Evolutionary conservation across 441 rosid genomes (phyloP).

Genomic region (Brassica hybrid): DNA sequence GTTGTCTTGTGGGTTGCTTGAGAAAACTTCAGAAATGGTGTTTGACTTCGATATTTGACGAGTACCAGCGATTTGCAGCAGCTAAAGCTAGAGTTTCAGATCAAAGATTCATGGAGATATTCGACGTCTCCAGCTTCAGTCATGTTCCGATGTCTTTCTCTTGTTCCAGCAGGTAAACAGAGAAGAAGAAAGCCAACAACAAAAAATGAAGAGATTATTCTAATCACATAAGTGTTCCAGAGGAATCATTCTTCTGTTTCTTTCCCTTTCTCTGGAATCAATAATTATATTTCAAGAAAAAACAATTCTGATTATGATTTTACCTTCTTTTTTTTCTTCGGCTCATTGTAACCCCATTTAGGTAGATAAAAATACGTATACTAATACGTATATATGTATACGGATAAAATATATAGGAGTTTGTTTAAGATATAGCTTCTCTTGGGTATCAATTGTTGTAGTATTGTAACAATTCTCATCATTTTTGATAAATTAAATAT

Average conservation of each 20-base stretch:
- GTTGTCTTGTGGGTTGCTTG: conserved; percentile 71
- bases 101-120: conserved; percentile 75
- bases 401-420: background rate
- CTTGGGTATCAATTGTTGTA: conserved; percentile 11
- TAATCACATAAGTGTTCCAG: conserved; percentile 25
- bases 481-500: background rate
- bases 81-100: conserved; percentile 76
- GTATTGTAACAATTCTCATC: background rate
- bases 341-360: conserved; percentile 33
- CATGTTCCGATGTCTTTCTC: conserved; percentile 76
- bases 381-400: conserved; percentile 1
- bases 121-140: conserved; percentile 66
- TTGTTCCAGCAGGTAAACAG: conserved; percentile 55
- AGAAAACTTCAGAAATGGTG: conserved; percentile 74
- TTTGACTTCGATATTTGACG: conserved; percentile 64
- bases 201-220: conserved; percentile 28
- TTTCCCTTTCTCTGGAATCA: conserved; percentile 36
- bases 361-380: conserved; percentile 33
- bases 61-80: conserved; percentile 74
- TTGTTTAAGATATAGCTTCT: conserved; percentile 16
- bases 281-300: conserved; percentile 27
- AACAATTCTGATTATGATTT: conserved; percentile 6
- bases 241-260: conserved; percentile 35
- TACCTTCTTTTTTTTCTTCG: background rate
- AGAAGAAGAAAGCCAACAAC: conserved; percentile 2